Conservation (phyloP, 192 early-diverging fungal genomes). For the Lobosporangium transversale region DNA sequence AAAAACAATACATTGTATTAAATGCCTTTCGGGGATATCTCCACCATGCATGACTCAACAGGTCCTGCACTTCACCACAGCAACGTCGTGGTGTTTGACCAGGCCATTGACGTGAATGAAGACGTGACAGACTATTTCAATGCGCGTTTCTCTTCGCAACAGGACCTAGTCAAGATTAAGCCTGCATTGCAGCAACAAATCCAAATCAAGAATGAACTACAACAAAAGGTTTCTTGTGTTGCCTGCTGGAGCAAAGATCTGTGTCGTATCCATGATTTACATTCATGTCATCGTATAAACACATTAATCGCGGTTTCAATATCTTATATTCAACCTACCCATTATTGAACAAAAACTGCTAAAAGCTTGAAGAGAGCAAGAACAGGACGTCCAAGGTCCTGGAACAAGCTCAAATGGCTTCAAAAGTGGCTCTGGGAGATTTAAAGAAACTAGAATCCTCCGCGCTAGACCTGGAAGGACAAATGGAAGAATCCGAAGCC, state of each 20-base stretch:
- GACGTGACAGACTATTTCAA: constrained; percentile 54
- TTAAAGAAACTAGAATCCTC: constrained; percentile 33
- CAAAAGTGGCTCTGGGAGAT: constrained; percentile 11
- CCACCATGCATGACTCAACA: too few species aligned
- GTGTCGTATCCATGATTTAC: too few species aligned
- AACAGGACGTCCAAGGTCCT: constrained; percentile 14
- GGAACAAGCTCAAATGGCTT: constrained; percentile 19
- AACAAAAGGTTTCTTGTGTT: constrained; percentile 34
- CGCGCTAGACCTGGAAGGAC: constrained; percentile 35
- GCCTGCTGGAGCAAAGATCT: too few species aligned
- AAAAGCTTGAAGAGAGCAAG: constrained; percentile 38
- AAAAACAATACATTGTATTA: too few species aligned
- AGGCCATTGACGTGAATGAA: constrained; percentile 47
- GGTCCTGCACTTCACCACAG: constrained; percentile 8
- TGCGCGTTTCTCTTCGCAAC: constrained; percentile 36
- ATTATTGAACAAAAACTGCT: not conserved
- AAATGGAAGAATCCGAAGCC: constrained; percentile 36
- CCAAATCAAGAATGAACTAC: constrained; percentile 8
- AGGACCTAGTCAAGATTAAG: constrained; percentile 53
- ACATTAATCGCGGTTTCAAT: too few species aligned
- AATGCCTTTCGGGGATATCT: too few species aligned
- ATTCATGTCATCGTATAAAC: too few species aligned
- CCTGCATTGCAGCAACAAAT: constrained; percentile 18
- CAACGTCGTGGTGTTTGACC: constrained; percentile 49
- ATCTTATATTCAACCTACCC: not conserved